Percentiles rank a stretch among this genome's conserved stretches.
Evolutionary conservation across 1,284 basidiomycete species (phyloP).

Genomic region (Porodaedalea pini): DNA sequence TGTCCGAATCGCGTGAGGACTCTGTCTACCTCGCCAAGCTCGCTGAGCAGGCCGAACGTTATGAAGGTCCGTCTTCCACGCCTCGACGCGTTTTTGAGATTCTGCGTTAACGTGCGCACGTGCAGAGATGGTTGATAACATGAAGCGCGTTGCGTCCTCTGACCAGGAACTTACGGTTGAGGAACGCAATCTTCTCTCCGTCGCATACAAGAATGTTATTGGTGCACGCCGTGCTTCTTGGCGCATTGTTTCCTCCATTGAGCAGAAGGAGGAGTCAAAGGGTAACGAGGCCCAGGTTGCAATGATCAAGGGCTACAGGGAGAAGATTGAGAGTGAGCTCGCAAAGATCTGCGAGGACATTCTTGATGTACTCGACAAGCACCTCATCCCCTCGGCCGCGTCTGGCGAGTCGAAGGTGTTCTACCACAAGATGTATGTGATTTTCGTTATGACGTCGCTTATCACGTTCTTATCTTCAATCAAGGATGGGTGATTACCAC

Average conservation of each 20-base stretch:
- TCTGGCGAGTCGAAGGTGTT: constrained; percentile 99
- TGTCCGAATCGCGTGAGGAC: constrained; percentile 90
- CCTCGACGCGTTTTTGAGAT: constrained; percentile 17
- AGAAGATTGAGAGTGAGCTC: constrained; percentile 98
- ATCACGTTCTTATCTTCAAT: constrained; percentile 9
- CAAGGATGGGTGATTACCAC: constrained; percentile 99
- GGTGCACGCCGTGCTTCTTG: constrained; percentile 98
- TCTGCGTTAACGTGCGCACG: constrained; percentile 23
- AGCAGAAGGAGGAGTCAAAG: constrained; percentile 99
- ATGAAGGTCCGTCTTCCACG: constrained; percentile 73
- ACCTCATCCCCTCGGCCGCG: constrained; percentile 97
- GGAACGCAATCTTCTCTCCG: constrained; percentile 97
- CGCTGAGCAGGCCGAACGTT: constrained; percentile 97
- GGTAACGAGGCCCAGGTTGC: constrained; percentile 96
- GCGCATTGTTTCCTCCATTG: constrained; percentile 98
- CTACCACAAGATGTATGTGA: constrained; percentile 96
- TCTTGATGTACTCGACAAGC: constrained; percentile 96
- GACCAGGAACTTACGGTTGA: constrained; percentile 99
- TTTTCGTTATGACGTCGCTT: neutral
- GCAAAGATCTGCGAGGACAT: constrained; percentile 99
- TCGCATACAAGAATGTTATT: constrained; percentile 99
- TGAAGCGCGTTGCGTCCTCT: constrained; percentile 96
- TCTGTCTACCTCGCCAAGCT: constrained; percentile 99
- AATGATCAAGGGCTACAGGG: constrained; percentile 99
- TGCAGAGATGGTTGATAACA: constrained; percentile 97